Conservation (phyloP, 148 eudicot species). For the Chenopodium quinoa region DNA sequence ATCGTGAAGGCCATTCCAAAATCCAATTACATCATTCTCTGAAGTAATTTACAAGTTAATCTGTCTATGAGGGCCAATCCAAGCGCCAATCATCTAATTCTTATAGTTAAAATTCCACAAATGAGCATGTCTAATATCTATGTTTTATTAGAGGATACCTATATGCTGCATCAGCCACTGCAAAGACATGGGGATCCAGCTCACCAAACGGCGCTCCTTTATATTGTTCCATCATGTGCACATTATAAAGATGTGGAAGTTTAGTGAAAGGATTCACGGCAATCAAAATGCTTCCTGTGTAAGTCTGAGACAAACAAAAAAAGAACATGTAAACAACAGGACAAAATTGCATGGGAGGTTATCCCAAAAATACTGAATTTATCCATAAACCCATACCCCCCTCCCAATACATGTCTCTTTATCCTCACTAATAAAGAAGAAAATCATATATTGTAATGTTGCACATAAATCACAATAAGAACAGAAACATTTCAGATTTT, state of each 20-base stretch:
- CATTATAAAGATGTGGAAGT: conserved; percentile 93
- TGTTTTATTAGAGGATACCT: conserved; percentile 48
- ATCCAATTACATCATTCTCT: conserved; percentile 23
- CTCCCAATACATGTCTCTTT: no score
- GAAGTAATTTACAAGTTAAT: conserved; percentile 11
- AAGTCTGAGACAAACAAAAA: conserved; percentile 54
- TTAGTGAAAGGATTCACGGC: conserved; percentile 97
- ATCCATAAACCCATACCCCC: neutral
- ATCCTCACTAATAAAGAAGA: no score
- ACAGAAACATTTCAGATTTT: neutral
- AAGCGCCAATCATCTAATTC: conserved; percentile 20
- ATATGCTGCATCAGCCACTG: conserved; percentile 96
- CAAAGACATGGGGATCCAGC: conserved; percentile 99
- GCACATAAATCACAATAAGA: neutral
- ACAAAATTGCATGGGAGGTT: neutral
- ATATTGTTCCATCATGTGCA: conserved; percentile 98
- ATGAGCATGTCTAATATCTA: conserved; percentile 1
- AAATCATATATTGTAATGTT: neutral
- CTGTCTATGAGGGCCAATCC: conserved; percentile 2
- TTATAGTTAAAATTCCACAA: conserved; percentile 8
- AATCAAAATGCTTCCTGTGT: conserved; percentile 96
- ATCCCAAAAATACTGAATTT: neutral
- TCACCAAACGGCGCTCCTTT: conserved; percentile 97
- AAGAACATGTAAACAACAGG: conserved; percentile 9
- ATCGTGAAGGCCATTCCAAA: conserved; percentile 30